Conservation (phyloP, 2,329 filamentous ascomycete genomes). For the Shiraia sp. region DNA sequence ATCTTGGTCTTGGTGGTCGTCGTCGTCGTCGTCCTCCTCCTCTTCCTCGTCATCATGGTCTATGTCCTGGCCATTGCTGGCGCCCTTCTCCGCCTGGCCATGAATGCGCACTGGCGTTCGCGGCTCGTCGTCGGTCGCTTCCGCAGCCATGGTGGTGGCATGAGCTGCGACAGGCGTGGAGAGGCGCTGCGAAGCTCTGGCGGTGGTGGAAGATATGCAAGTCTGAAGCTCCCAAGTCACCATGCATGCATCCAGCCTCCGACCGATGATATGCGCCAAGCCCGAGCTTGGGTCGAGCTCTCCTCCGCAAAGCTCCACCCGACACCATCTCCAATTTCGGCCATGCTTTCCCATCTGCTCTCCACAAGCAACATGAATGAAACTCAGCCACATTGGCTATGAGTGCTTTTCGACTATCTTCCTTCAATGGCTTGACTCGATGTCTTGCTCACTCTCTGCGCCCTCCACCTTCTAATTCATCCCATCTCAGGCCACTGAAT, state of each 20-base stretch:
- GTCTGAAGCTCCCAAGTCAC: constrained; percentile 25
- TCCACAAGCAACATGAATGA: constrained; percentile 21
- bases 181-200: constrained; percentile 22
- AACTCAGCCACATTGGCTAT: constrained; percentile 24
- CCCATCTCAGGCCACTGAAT: too few species aligned
- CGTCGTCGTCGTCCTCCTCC: constrained; percentile 32
- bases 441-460: constrained; percentile 19
- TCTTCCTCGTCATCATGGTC: too few species aligned
- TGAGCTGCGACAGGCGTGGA: constrained; percentile 35
- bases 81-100: constrained; percentile 15
- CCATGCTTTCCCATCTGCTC: neutral
- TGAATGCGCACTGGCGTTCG: constrained; percentile 41
- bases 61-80: constrained; percentile 27
- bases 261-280: constrained; percentile 38
- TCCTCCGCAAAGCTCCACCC: constrained; percentile 15
- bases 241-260: constrained; percentile 9
- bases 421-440: constrained; percentile 25
- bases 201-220: constrained; percentile 11
- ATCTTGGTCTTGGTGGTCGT: constrained; percentile 66
- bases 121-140: constrained; percentile 34
- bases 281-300: constrained; percentile 12
- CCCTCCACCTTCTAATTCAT: too few species aligned
- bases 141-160: constrained; percentile 49
- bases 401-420: constrained; percentile 24
- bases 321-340: constrained; percentile 6